Evolutionary conservation across 2,329 filamentous ascomycete species (phyloP).

Genomic region (Aspergillus viridinutans): DNA sequence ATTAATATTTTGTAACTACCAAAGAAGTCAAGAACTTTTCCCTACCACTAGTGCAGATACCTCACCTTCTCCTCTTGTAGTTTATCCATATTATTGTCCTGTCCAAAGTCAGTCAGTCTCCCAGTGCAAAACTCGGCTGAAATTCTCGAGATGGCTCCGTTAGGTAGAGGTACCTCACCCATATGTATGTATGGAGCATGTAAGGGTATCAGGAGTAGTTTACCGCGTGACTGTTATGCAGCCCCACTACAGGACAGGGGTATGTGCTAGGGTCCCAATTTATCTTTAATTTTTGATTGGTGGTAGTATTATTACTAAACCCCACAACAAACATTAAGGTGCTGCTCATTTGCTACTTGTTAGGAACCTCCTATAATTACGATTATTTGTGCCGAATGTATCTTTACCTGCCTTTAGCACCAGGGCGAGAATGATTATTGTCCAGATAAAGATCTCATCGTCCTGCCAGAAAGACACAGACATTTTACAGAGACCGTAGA

Average conservation of each 20-base stretch:
- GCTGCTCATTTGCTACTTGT: neutral
- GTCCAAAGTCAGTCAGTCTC: neutral
- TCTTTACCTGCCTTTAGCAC: neutral
- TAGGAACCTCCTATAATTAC: neutral
- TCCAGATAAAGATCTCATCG: no score
- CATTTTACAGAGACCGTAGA: no score
- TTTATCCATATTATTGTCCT: neutral
- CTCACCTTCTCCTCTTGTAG: no score
- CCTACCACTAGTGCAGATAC: neutral
- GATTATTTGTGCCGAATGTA: no score
- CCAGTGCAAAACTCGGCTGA: neutral
- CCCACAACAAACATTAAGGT: neutral
- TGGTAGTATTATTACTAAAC: neutral
- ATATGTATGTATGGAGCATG: neutral
- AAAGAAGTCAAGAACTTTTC: neutral
- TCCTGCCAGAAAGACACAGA: no score
- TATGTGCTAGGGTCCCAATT: neutral
- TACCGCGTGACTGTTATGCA: conserved; percentile 12
- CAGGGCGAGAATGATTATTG: no score
- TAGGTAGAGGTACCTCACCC: neutral
- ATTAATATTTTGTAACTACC: neutral
- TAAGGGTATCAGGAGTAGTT: conserved; percentile 8
- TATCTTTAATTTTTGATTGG: neutral
- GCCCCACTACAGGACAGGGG: conserved; percentile 4
- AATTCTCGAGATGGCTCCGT: neutral